phyloP scores from a whole-genome alignment of 2,329 filamentous ascomycete species.

The Botrytis pseudocinerea region DNA sequence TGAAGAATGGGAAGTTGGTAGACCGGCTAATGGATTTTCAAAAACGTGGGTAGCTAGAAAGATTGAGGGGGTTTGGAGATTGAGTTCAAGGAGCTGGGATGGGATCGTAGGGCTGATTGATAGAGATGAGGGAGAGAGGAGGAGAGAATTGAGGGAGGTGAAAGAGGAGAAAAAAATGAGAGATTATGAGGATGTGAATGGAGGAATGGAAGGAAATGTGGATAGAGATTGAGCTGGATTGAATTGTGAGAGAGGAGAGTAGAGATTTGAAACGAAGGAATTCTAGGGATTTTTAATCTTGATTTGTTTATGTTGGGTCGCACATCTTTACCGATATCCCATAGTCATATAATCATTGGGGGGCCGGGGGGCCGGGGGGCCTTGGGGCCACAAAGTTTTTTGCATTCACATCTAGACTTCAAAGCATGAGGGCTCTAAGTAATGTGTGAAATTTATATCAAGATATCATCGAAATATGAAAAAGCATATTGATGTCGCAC shows the following conservation, averaged over 20 bases:
- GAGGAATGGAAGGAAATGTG: background rate
- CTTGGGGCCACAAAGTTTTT: too few relatives aligned
- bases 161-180: background rate
- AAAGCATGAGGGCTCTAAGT: background rate
- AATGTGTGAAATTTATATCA: fast-evolving
- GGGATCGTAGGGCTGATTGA: background rate
- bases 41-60: background rate
- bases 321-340: too few relatives aligned
- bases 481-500: background rate
- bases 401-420: background rate
- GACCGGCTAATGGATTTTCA: background rate
- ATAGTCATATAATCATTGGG: too few relatives aligned
- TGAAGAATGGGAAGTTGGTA: background rate
- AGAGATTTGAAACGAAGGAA: background rate
- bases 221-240: background rate
- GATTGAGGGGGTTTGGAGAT: background rate
- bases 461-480: background rate
- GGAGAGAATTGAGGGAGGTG: background rate
- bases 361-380: too few relatives aligned
- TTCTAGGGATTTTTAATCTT: too few relatives aligned
- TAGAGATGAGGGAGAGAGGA: background rate
- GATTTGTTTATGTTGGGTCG: too few relatives aligned
- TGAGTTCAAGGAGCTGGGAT: background rate
- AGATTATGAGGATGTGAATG: background rate
- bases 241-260: background rate